These are phyloP conservation scores for Exophiala spinifera DNA, from an alignment of 2,329 filamentous ascomycete genomes.

Conservation along the genomic window DNA sequence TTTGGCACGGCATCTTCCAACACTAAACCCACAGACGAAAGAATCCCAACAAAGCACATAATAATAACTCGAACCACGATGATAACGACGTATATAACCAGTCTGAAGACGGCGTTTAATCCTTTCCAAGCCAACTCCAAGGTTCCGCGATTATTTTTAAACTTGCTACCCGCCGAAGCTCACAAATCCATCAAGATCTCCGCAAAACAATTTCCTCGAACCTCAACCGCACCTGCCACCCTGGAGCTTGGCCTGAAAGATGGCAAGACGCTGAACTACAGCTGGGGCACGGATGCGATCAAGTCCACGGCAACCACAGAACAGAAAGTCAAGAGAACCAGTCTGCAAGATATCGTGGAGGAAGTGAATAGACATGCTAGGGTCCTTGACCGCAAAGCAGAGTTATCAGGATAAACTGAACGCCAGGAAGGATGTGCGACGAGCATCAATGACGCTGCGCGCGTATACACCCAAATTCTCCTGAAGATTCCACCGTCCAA, in stretches of 20 bases:
- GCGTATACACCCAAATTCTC: background rate
- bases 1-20: background rate
- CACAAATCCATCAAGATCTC: constrained; percentile 72
- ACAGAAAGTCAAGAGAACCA: constrained; percentile 69
- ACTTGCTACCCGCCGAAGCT: constrained; percentile 75
- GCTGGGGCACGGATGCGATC: constrained; percentile 17
- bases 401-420: constrained; percentile 55
- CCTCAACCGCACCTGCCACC: constrained; percentile 59
- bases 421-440: background rate
- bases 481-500: too few relatives aligned
- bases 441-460: background rate
- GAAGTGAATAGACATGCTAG: constrained; percentile 90
- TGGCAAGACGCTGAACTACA: constrained; percentile 79
- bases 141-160: constrained; percentile 83
- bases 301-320: constrained; percentile 71
- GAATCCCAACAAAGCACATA: background rate
- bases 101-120: constrained; percentile 84
- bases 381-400: constrained; percentile 74
- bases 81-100: constrained; percentile 50
- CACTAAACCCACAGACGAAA: background rate
- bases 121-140: constrained; percentile 79
- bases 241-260: constrained; percentile 90
- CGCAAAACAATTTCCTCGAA: constrained; percentile 69
- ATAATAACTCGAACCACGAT: constrained; percentile 19
- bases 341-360: constrained; percentile 80